Base-by-base conservation (phyloP, 495 filamentous ascomycete genomes). In the Aspergillus funiculosus region DNA sequence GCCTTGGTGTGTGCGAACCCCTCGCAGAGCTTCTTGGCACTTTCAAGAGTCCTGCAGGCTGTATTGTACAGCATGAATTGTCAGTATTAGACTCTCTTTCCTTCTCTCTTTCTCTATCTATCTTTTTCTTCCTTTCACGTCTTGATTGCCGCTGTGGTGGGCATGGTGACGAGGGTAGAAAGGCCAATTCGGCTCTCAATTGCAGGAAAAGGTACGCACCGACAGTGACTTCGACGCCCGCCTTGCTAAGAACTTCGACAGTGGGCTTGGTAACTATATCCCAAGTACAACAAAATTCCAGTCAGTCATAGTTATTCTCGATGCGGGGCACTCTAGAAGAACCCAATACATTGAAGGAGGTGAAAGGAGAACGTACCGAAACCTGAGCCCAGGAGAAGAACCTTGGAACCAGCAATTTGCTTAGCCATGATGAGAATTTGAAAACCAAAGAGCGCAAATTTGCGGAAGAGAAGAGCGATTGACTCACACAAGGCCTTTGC, bases 31-130 rank as follows among this genome's bases (percentile, higher is more conserved):
- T 77, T 78, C 74, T 89, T 60, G 40, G 92, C 89, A 27, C 60
- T 78, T 44, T 83, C 77, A 13, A 94, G 74, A 21, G 86, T 95
- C 62, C 92, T 74, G 78, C 90, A 96, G 47, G 92, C 90, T 89
- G 48, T 26, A 31, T 41, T 51, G 46, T 15, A 47, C 42, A 14
- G 6, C 7, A n/a, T 20, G 37, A 36, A 36, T 36, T 36, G 17
- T 19, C 2, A 43, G 17, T 34, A 21, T 46, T 27, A 19, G 21
- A 20, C 15, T n/a, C 20, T 41, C n/a, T n/a, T n/a, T n/a, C n/a
- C n/a, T n/a, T n/a, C n/a, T n/a, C n/a, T n/a, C n/a, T n/a, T n/a
- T n/a, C n/a, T n/a, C n/a, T n/a, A n/a, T n/a, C n/a, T n/a, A 4
- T 37, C 4, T 20, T 20, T 20, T 38, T 9, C n/a, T 38, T 38